Conservation (phyloP, 2,329 filamentous ascomycete species). For the Beauveria rudraprayagi region DNA sequence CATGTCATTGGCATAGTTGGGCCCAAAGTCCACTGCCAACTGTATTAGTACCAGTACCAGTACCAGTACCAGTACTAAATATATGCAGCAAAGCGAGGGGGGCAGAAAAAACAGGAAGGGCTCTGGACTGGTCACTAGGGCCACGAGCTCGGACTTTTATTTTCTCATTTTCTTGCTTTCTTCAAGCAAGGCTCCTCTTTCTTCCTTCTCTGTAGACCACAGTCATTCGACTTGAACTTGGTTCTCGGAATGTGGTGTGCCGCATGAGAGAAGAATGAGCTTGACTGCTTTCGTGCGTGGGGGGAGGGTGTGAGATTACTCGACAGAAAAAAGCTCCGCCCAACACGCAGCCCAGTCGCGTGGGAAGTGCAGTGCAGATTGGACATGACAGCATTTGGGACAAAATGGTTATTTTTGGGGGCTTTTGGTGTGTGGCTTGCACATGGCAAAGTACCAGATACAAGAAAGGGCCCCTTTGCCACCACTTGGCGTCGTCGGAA, state of each 20-base stretch:
- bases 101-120: not conserved
- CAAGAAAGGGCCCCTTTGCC: not conserved
- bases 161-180: not conserved
- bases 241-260: not conserved
- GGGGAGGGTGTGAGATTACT: not conserved
- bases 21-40: too few relatives aligned
- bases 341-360: not conserved
- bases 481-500: too few relatives aligned
- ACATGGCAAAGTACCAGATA: slow-evolving; percentile 9
- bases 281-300: not conserved
- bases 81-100: too few relatives aligned
- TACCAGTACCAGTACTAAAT: too few relatives aligned
- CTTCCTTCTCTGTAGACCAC: too few relatives aligned
- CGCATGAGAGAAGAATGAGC: not conserved
- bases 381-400: not conserved
- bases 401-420: not conserved
- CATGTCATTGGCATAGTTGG: too few relatives aligned
- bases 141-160: not conserved
- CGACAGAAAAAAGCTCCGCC: not conserved
- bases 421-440: not conserved
- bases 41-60: too few relatives aligned
- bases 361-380: slow-evolving; percentile 3
- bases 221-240: too few relatives aligned
- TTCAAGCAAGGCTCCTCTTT: too few relatives aligned
- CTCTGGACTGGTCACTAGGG: not conserved